Conservation (phyloP, 148 eudicot species). For the Rhododendron griersonianum region DNA sequence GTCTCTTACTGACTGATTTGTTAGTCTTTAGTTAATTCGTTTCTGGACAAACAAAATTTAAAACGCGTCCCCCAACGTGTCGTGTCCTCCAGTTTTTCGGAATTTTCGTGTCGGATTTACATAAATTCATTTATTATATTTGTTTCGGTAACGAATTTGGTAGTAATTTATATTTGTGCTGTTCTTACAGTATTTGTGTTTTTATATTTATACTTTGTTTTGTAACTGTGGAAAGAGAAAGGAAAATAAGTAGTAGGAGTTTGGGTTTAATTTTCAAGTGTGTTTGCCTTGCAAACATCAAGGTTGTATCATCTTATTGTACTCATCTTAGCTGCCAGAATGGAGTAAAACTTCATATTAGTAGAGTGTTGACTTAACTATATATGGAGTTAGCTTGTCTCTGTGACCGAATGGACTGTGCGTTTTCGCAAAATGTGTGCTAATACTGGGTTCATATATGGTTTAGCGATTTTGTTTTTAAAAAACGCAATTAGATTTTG, state of each 20-base stretch:
- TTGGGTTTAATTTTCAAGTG: neutral
- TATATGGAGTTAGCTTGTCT: neutral
- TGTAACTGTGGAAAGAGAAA: neutral
- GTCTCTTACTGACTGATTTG: neutral
- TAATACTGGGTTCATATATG: neutral
- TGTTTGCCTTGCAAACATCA: neutral
- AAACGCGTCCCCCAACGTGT: neutral
- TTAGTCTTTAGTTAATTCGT: no score
- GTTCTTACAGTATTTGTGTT: neutral
- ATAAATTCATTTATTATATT: neutral
- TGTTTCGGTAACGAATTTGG: neutral
- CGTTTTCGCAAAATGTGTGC: neutral
- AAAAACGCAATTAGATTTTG: neutral
- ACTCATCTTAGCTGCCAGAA: neutral
- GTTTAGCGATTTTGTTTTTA: neutral
- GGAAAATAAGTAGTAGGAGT: neutral
- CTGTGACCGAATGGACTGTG: neutral
- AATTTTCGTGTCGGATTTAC: neutral
- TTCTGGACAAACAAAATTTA: neutral
- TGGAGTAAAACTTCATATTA: neutral
- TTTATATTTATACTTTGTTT: neutral
- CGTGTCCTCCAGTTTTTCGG: neutral
- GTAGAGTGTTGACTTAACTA: neutral
- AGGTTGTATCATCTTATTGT: neutral
- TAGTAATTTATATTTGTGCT: neutral